These are phyloP conservation scores for Scheffersomyces lignicola DNA, from an alignment of 1,139 yeast genomes.

Conservation along the genomic window DNA sequence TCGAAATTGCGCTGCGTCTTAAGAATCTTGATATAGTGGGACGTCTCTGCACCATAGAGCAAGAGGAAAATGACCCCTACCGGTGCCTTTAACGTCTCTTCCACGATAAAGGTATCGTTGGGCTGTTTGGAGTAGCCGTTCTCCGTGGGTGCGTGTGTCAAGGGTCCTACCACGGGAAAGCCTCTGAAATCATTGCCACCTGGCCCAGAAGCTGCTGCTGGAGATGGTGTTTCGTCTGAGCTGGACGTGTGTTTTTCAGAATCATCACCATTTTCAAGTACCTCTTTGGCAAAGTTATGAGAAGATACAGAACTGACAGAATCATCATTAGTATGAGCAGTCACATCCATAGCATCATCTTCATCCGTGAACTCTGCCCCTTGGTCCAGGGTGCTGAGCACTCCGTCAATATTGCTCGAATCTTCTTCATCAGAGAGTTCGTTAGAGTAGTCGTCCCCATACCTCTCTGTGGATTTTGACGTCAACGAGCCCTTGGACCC, in stretches of 20 bases:
- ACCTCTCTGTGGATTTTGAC: constrained; percentile 7
- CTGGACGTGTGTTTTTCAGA: constrained; percentile 5
- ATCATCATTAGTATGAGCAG: constrained; percentile 8
- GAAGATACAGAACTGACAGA: constrained; percentile 6
- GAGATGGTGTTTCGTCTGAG: constrained; percentile 4
- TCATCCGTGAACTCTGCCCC: constrained; percentile 5
- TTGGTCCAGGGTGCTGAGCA: background rate
- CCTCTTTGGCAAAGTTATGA: constrained; percentile 6
- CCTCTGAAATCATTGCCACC: constrained; percentile 28
- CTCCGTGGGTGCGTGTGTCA: constrained; percentile 37
- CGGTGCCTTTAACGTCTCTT: constrained; percentile 70
- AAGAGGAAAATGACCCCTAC: constrained; percentile 72
- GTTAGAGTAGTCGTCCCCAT: constrained; percentile 9
- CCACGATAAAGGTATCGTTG: constrained; percentile 62
- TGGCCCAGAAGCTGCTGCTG: constrained; percentile 7
- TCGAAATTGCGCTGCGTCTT: constrained; percentile 74
- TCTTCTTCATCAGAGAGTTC: constrained; percentile 9
- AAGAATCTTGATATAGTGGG: constrained; percentile 54
- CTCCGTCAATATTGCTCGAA: constrained; percentile 3
- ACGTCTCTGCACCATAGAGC: constrained; percentile 72
- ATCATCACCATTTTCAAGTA: constrained; percentile 11
- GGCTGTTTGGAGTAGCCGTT: constrained; percentile 49
- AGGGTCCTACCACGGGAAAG: constrained; percentile 39
- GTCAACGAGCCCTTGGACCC: constrained; percentile 11
- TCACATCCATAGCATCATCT: constrained; percentile 10